A percentile compares a stretch with the other conserved stretches of the same genome.
Evolutionary conservation across 306 rosid genomes (phyloP).

Genomic region (Medicago arabica): DNA sequence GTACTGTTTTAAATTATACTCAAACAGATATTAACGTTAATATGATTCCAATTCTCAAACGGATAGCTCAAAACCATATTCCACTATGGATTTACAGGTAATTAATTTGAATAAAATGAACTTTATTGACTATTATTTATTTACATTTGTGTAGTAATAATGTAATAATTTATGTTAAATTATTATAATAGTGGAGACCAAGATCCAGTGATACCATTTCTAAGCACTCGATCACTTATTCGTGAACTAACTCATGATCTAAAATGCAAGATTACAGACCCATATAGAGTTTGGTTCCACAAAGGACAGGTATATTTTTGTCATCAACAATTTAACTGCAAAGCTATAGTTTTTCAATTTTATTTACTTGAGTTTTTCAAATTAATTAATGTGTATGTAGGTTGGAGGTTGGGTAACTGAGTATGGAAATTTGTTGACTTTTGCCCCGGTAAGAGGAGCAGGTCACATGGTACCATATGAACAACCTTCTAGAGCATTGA

Average conservation of each 20-base stretch:
- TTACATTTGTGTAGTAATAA: neutral
- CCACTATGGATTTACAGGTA: slow-evolving; percentile 97
- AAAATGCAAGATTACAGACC: slow-evolving; percentile 66
- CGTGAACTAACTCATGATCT: slow-evolving; percentile 83
- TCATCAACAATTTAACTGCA: neutral
- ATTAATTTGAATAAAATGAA: slow-evolving; percentile 1
- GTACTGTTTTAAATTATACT: slow-evolving; percentile 66
- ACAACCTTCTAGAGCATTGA: slow-evolving; percentile 85
- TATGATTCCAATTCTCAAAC: slow-evolving; percentile 77
- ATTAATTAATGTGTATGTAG: slow-evolving; percentile 31
- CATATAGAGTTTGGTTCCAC: slow-evolving; percentile 90
- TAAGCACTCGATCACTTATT: slow-evolving; percentile 77
- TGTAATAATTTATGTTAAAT: neutral
- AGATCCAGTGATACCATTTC: slow-evolving; percentile 84
- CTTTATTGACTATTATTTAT: neutral
- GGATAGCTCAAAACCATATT: slow-evolving; percentile 68
- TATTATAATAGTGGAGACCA: slow-evolving; percentile 72
- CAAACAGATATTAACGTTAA: slow-evolving; percentile 63
- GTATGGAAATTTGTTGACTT: slow-evolving; percentile 79
- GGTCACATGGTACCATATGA: slow-evolving; percentile 94
- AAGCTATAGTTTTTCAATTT: neutral
- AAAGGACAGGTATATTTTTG: slow-evolving; percentile 67
- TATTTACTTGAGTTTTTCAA: neutral
- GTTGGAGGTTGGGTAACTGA: slow-evolving; percentile 89
- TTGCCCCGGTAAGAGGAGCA: slow-evolving; percentile 86